Evolutionary conservation across 2,329 filamentous ascomycete species (phyloP).

Genomic region (Talaromyces sp.): DNA sequence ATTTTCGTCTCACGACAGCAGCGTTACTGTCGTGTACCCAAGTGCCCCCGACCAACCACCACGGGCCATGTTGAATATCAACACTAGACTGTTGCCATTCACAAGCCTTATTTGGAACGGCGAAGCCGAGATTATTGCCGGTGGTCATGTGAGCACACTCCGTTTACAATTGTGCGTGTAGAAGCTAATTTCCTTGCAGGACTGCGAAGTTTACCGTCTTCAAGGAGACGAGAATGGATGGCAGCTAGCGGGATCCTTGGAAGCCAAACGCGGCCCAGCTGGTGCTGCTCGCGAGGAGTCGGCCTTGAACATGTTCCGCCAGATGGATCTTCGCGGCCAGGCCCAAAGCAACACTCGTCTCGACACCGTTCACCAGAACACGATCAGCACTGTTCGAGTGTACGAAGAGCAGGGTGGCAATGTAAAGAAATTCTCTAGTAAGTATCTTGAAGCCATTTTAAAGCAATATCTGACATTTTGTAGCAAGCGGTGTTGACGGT

Average conservation of each 20-base stretch:
- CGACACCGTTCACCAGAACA: constrained; percentile 95
- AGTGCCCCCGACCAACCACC: constrained; percentile 86
- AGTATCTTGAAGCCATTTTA: constrained; percentile 33
- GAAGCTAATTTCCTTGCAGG: constrained; percentile 30
- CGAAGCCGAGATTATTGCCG: constrained; percentile 90
- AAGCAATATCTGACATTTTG: constrained; percentile 9
- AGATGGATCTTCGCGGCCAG: constrained; percentile 98
- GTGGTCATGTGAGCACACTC: constrained; percentile 64
- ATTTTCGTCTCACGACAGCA: constrained; percentile 92
- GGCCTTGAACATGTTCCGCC: constrained; percentile 94
- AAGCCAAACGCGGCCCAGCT: constrained; percentile 59
- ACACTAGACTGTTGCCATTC: constrained; percentile 86
- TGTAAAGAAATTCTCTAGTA: constrained; percentile 81
- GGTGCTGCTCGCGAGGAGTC: constrained; percentile 72
- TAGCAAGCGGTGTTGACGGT: constrained; percentile 78
- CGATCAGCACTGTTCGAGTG: constrained; percentile 75
- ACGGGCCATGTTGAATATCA: constrained; percentile 80
- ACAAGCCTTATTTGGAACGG: constrained; percentile 88
- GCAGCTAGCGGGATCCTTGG: constrained; percentile 76
- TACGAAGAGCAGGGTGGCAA: constrained; percentile 62
- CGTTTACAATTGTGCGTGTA: not conserved
- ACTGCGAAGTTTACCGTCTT: constrained; percentile 84
- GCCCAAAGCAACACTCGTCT: constrained; percentile 86
- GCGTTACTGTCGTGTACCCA: constrained; percentile 93
- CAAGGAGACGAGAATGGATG: constrained; percentile 73